Conservation (phyloP, 1,284 basidiomycete species). For the Ustilago hordei region DNA sequence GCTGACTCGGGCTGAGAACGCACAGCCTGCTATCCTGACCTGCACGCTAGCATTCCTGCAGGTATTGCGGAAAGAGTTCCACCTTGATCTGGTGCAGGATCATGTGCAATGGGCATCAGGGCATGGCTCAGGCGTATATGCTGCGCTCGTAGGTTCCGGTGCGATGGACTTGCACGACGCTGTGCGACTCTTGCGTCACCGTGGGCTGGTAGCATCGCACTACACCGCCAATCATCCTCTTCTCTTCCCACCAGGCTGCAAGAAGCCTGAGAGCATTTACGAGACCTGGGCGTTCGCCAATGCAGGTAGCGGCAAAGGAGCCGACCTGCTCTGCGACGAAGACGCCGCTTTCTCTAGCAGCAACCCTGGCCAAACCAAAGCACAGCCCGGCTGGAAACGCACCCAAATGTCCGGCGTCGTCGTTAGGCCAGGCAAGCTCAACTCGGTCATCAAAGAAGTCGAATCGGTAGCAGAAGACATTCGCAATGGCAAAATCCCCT, state of each 20-base stretch:
- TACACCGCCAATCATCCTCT: constrained; percentile 56
- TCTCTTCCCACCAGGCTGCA: constrained; percentile 64
- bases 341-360: constrained; percentile 8
- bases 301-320: constrained; percentile 61
- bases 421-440: constrained; percentile 60
- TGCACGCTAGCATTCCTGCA: constrained; percentile 64
- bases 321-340: constrained; percentile 50
- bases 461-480: constrained; percentile 54
- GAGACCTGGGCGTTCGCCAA: constrained; percentile 69
- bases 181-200: constrained; percentile 60
- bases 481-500: constrained; percentile 49
- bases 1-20: constrained; percentile 65
- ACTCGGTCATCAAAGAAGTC: constrained; percentile 55
- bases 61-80: constrained; percentile 64
- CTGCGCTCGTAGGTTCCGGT: constrained; percentile 60
- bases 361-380: constrained; percentile 9
- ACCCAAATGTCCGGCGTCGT: constrained; percentile 67
- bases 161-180: constrained; percentile 60
- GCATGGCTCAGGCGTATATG: constrained; percentile 66
- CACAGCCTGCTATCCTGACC: constrained; percentile 64
- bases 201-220: constrained; percentile 58
- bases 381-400: constrained; percentile 54
- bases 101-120: constrained; percentile 62
- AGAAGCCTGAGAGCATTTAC: constrained; percentile 62
- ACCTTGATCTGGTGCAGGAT: constrained; percentile 59